Evolutionary conservation across 768 basidiomycete genomes (phyloP).

Genomic region (Lactarius quietus): DNA sequence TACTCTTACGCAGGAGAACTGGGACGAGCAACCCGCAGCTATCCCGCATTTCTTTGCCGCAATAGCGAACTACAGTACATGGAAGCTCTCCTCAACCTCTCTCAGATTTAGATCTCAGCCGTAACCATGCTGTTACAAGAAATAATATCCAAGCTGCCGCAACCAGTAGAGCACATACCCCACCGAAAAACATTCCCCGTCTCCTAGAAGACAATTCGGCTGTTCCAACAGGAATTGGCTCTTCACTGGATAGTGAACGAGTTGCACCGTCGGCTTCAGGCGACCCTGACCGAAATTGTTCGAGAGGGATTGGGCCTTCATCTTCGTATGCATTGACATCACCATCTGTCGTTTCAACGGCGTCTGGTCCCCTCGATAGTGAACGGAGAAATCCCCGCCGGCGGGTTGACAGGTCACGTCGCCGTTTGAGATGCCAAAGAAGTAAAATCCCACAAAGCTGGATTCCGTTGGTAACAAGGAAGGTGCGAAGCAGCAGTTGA

Average conservation of each 20-base stretch:
- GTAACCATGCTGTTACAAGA: constrained; percentile 56
- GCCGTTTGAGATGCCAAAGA: constrained; percentile 47
- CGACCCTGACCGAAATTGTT: constrained; percentile 35
- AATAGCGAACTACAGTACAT: too few relatives aligned
- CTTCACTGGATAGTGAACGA: neutral
- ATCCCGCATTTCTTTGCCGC: too few relatives aligned
- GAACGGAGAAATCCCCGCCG: constrained; percentile 10
- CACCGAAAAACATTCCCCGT: constrained; percentile 51
- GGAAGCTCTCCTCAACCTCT: too few relatives aligned
- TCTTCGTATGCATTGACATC: constrained; percentile 22
- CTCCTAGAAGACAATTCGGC: neutral
- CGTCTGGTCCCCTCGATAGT: neutral
- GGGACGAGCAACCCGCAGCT: too few relatives aligned
- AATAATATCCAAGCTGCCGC: constrained; percentile 60
- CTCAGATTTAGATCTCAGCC: constrained; percentile 45
- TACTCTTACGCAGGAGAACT: too few relatives aligned
- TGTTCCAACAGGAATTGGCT: neutral
- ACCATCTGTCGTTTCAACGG: constrained; percentile 5
- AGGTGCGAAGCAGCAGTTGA: constrained; percentile 54
- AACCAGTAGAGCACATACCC: constrained; percentile 42
- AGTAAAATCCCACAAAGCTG: constrained; percentile 51
- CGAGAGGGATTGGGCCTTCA: constrained; percentile 21
- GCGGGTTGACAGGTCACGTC: constrained; percentile 34
- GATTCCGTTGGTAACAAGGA: constrained; percentile 53
- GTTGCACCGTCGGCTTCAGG: neutral